These are phyloP conservation scores for Hippophae rhamnoides DNA, from an alignment of 306 rosid species.

Conservation along the genomic window DNA sequence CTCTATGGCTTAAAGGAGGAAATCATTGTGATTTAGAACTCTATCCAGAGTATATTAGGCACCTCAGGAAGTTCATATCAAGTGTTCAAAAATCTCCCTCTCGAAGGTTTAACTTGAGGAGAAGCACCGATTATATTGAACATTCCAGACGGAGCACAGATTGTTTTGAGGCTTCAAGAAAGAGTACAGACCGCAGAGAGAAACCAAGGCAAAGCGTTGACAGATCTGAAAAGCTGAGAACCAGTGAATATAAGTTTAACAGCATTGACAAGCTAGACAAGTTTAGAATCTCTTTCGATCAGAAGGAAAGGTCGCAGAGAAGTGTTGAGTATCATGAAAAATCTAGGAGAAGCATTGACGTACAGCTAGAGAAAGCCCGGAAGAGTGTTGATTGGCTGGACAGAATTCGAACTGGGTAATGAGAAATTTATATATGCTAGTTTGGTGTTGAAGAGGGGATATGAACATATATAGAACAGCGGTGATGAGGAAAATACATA, in stretches of 20 bases:
- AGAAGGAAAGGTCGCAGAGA: conserved; percentile 61
- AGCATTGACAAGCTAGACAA: conserved; percentile 50
- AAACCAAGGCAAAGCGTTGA: conserved; percentile 67
- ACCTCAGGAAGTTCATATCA: conserved; percentile 54
- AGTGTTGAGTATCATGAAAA: conserved; percentile 68
- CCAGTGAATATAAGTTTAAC: conserved; percentile 46
- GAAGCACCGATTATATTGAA: conserved; percentile 50
- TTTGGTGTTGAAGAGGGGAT: conserved; percentile 27
- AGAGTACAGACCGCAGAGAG: conserved; percentile 69
- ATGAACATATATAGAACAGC: conserved; percentile 26
- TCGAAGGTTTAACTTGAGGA: conserved; percentile 40
- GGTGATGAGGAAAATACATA: conserved; percentile 20
- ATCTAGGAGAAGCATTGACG: conserved; percentile 64
- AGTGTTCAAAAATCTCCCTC: conserved; percentile 51
- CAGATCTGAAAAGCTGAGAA: conserved; percentile 44
- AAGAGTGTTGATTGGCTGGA: conserved; percentile 89
- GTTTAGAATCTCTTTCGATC: conserved; percentile 47
- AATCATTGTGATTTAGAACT: conserved; percentile 88
- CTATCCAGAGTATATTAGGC: conserved; percentile 62
- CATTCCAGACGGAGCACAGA: conserved; percentile 51
- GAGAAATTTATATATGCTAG: conserved; percentile 13
- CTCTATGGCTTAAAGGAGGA: conserved; percentile 84
- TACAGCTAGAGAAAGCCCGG: conserved; percentile 64
- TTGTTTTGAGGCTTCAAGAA: conserved; percentile 54
- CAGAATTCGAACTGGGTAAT: conserved; percentile 53